Base-by-base conservation (phyloP, 139 green algal species). In the Choricystis sp. region DNA sequence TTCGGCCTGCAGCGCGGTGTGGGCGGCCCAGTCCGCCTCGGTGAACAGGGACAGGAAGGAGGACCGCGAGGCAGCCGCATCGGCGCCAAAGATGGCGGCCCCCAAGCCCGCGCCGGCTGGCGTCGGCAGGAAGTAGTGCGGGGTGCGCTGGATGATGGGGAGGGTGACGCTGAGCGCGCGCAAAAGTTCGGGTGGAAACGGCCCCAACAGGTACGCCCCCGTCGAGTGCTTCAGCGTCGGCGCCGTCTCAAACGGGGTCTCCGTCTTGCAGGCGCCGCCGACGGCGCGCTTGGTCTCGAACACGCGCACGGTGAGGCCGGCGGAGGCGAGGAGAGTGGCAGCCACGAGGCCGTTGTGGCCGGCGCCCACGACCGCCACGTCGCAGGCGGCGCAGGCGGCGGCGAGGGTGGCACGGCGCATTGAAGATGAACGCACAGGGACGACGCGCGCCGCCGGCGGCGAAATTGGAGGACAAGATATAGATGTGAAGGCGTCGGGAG, bases 91-190 rank as follows among this genome's bases (percentile, higher is more conserved):
- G 20, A 81, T 66, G 5, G 81, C 58, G 63, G 81, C 81, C 55
- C 52, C 66, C 3, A 66, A 26, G n/a, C 57, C 69, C 21, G 52
- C 26, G 23, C 24, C 56, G 62, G 71, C 74, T 61, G 73, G 76
- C 20, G 80, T 86, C 4, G 80, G 80, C 26, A 86, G 63, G 28
- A 86, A 86, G 66, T 84, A 83, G 62, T 86, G 80, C 2, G 80
- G 80, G 56, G 83, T 73, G 2, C 67, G 56, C 23, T 61, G 30
- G 3, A 61, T 56, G 27, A 65, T 59, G 30, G 61, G 61, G 26
- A 72, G 30, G 40, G 9, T 16, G 56, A 72, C 61, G 5, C 63
- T 24, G 3, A 72, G 61, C 56, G 67, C 56, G 25, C 23, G 1
- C 1, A 81, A 64, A 4, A 86, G 72, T 59, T 86, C 79, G 9